These are phyloP conservation scores for Amanita fuliginea DNA, from an alignment of 768 basidiomycete genomes.

Conservation along the genomic window DNA sequence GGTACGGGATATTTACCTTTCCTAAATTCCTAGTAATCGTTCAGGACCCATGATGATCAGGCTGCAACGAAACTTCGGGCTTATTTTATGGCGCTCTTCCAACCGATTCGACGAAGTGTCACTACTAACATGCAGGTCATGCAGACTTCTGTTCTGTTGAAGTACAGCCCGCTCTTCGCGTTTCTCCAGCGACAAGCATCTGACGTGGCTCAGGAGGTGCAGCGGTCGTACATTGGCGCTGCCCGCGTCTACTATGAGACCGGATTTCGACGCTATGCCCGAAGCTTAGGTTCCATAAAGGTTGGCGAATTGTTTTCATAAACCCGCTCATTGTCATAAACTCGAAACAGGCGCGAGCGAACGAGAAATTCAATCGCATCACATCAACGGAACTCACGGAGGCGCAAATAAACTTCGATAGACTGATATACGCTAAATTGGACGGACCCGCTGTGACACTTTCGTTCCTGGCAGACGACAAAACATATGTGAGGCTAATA, in stretches of 20 bases:
- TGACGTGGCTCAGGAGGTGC: constrained; percentile 76
- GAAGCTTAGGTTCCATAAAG: constrained; percentile 74
- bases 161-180: constrained; percentile 70
- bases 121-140: constrained; percentile 90
- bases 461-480: constrained; percentile 86
- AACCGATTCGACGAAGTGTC: constrained; percentile 72
- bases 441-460: constrained; percentile 75
- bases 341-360: constrained; percentile 41
- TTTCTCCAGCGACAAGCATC: constrained; percentile 82
- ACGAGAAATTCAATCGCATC: constrained; percentile 63
- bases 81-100: constrained; percentile 77
- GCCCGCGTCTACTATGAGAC: constrained; percentile 94
- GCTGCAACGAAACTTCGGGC: constrained; percentile 81
- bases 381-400: constrained; percentile 32
- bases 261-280: constrained; percentile 80
- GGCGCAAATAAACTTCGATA: constrained; percentile 34
- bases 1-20: constrained; percentile 32
- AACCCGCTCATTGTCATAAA: background rate
- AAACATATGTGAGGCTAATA: constrained; percentile 56
- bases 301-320: constrained; percentile 22
- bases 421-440: constrained; percentile 58
- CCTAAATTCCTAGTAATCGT: background rate
- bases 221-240: constrained; percentile 73
- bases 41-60: constrained; percentile 27
- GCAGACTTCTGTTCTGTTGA: constrained; percentile 78